Evolutionary conservation across 768 basidiomycete genomes (phyloP).

Genomic region (Clathrus columnatus): DNA sequence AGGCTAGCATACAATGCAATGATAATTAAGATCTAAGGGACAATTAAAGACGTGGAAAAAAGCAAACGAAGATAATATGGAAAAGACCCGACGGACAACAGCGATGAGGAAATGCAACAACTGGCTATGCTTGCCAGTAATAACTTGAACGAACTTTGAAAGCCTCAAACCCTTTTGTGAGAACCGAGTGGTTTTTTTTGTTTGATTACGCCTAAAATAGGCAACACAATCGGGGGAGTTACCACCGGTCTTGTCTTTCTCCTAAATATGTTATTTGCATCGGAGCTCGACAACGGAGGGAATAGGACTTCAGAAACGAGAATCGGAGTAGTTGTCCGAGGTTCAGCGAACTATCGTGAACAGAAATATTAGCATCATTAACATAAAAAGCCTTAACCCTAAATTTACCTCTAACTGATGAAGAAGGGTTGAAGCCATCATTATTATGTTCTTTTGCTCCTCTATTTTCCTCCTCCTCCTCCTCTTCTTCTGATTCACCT

Average conservation of each 20-base stretch:
- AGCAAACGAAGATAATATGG: background rate
- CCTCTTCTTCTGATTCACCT: constrained; percentile 46
- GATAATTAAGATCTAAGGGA: constrained; percentile 20
- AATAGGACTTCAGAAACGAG: background rate
- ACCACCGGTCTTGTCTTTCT: too few relatives aligned
- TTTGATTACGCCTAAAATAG: background rate
- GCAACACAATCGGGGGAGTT: too few relatives aligned
- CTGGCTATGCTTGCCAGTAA: background rate
- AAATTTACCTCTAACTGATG: constrained; percentile 9
- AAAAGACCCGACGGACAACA: background rate
- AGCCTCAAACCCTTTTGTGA: background rate
- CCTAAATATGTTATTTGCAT: too few relatives aligned
- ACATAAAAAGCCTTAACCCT: constrained; percentile 15
- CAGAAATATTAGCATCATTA: constrained; percentile 11
- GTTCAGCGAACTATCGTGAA: constrained; percentile 29
- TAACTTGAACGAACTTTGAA: background rate
- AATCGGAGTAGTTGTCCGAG: constrained; percentile 39
- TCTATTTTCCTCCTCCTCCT: constrained; percentile 33
- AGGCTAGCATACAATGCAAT: constrained; percentile 52
- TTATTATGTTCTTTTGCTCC: background rate
- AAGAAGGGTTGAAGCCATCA: background rate
- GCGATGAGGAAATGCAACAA: background rate
- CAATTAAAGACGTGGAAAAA: too few relatives aligned
- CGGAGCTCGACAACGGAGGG: background rate
- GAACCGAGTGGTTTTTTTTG: background rate